A percentile compares a stretch with the other conserved stretches of the same genome.
Evolutionary conservation across 2,329 filamentous ascomycete species (phyloP).

Genomic region (Pseudocercospora eumusae): DNA sequence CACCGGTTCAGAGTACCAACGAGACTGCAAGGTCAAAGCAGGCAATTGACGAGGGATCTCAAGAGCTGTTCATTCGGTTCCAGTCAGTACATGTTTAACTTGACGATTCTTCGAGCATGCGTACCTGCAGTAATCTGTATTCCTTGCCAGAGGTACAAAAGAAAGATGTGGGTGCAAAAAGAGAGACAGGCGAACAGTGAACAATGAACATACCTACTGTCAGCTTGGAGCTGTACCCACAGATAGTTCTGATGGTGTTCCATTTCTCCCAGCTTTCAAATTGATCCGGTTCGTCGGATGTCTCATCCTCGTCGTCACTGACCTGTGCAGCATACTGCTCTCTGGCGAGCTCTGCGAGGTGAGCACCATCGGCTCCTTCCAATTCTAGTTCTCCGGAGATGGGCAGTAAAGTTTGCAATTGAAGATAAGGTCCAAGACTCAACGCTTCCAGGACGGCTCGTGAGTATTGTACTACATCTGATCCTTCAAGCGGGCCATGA

Average conservation of each 20-base stretch:
- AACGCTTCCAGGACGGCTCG: slow-evolving; percentile 81
- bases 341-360: slow-evolving; percentile 53
- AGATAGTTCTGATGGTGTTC: slow-evolving; percentile 82
- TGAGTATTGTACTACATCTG: slow-evolving; percentile 71
- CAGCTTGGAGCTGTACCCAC: slow-evolving; percentile 79
- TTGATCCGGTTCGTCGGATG: slow-evolving; percentile 46
- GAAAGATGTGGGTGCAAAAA: not conserved
- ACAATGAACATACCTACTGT: slow-evolving; percentile 70
- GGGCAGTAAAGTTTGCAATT: slow-evolving; percentile 76
- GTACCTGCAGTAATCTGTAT: slow-evolving; percentile 13
- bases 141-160: not conserved
- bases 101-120: slow-evolving; percentile 2
- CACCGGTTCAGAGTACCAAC: slow-evolving; percentile 66
- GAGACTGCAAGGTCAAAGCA: slow-evolving; percentile 55
- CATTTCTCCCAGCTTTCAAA: slow-evolving; percentile 91
- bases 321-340: slow-evolving; percentile 36
- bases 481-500: slow-evolving; percentile 62
- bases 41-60: slow-evolving; percentile 62
- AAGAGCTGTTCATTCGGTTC: slow-evolving; percentile 49
- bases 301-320: slow-evolving; percentile 29
- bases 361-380: slow-evolving; percentile 55
- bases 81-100: slow-evolving; percentile 10
- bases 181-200: slow-evolving; percentile 6
- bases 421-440: slow-evolving; percentile 71
- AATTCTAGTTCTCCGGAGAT: slow-evolving; percentile 74